Conservation (phyloP, 805 yeast genomes). For the Suhomyces canberraensis region DNA sequence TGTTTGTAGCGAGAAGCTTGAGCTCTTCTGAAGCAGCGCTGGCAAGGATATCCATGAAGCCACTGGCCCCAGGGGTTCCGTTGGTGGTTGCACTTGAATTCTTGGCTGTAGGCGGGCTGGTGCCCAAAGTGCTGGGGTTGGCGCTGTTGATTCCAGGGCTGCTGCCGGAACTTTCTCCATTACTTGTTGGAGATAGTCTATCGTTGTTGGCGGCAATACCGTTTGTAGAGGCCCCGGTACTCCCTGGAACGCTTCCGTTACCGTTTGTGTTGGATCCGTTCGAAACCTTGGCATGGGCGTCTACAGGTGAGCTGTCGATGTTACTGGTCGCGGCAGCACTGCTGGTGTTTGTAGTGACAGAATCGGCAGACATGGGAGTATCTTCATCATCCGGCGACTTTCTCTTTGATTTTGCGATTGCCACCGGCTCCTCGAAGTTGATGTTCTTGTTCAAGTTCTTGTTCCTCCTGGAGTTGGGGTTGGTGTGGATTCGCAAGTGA, state of each 20-base stretch:
- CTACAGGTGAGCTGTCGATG: background rate
- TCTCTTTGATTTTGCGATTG: background rate
- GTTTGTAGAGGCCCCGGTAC: background rate
- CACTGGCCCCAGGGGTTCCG: slow-evolving; percentile 10
- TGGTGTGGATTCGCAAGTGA: slow-evolving; percentile 69
- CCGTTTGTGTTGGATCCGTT: background rate
- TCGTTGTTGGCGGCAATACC: background rate
- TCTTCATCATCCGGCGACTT: background rate
- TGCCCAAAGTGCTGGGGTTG: background rate
- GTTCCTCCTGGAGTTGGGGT: slow-evolving; percentile 64
- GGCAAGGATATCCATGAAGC: slow-evolving; percentile 51
- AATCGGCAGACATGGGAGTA: background rate
- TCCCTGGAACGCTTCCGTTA: background rate
- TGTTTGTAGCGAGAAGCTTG: slow-evolving; percentile 38
- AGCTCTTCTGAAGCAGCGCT: slow-evolving; percentile 56
- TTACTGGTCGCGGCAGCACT: background rate
- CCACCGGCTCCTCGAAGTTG: slow-evolving; percentile 7
- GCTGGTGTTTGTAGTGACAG: background rate
- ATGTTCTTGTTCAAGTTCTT: slow-evolving; percentile 30
- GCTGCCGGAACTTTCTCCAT: background rate
- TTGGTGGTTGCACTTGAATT: slow-evolving; percentile 4
- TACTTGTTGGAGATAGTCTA: slow-evolving; percentile 3
- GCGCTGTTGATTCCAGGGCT: slow-evolving; percentile 5
- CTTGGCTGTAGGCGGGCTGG: background rate
- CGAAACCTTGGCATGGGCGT: background rate